These are phyloP conservation scores for Synchytrium microbalum DNA, from an alignment of 371 early-diverging fungal species.

Conservation along the genomic window DNA sequence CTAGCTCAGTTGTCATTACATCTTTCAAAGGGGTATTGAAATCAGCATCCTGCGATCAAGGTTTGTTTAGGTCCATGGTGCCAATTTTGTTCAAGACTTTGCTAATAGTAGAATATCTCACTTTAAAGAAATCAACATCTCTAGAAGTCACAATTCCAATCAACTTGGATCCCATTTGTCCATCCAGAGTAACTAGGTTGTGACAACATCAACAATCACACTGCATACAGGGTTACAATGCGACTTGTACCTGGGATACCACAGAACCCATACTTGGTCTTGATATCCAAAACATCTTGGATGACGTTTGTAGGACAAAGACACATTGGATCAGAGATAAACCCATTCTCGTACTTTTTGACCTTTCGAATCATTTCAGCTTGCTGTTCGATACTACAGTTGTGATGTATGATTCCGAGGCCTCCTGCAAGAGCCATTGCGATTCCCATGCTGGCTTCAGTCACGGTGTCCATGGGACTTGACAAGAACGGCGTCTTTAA, in stretches of 20 bases:
- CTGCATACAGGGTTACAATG: no score
- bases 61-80: no score
- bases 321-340: conserved; percentile 89
- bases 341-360: conserved; percentile 95
- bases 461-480: conserved; percentile 97
- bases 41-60: no score
- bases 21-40: conserved; percentile 46
- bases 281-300: conserved; percentile 78
- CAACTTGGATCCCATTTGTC: conserved; percentile 79
- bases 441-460: conserved; percentile 95
- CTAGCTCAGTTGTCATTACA: conserved; percentile 87
- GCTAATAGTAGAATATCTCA: no score
- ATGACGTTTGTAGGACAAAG: conserved; percentile 78
- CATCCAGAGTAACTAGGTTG: conserved; percentile 61
- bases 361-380: conserved; percentile 95
- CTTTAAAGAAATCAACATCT: conserved; percentile 85
- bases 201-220: no score
- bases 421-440: conserved; percentile 95
- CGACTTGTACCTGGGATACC: conserved; percentile 92
- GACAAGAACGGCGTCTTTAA: conserved; percentile 89
- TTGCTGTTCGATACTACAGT: conserved; percentile 91
- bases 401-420: conserved; percentile 95
- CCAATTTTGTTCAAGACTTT: no score
- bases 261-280: conserved; percentile 82
- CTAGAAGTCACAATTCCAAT: conserved; percentile 94